Evolutionary conservation across 2,329 filamentous ascomycete species (phyloP).

Genomic region (Hypomyces perniciosus): DNA sequence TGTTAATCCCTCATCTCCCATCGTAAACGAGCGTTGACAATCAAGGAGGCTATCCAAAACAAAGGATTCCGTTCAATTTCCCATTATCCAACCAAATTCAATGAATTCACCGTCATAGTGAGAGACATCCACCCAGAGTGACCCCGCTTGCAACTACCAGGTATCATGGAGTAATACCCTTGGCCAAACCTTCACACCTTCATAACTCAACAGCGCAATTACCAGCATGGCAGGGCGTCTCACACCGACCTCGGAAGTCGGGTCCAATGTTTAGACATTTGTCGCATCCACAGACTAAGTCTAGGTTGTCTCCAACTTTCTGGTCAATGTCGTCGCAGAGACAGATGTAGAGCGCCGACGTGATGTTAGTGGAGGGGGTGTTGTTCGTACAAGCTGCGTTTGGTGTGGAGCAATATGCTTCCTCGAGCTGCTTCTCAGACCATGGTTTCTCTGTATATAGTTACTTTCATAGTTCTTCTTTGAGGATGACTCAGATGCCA

Average conservation of each 20-base stretch:
- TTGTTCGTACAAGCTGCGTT: slow-evolving; percentile 28
- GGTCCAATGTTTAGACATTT: slow-evolving; percentile 34
- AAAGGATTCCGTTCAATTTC: too few relatives aligned
- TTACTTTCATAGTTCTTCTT: not conserved
- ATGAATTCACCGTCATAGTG: too few relatives aligned
- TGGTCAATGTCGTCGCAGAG: slow-evolving; percentile 30
- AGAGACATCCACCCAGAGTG: too few relatives aligned
- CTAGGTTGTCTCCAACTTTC: slow-evolving; percentile 27
- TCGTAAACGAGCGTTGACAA: too few relatives aligned
- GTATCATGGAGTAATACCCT: not conserved
- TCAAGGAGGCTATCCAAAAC: too few relatives aligned
- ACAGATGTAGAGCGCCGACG: slow-evolving; percentile 33
- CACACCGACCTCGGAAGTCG: slow-evolving; percentile 35
- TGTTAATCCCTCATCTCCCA: too few relatives aligned
- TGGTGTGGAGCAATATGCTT: slow-evolving; percentile 33
- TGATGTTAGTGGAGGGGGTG: slow-evolving; percentile 25
- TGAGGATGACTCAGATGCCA: not conserved
- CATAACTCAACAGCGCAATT: slow-evolving; percentile 8
- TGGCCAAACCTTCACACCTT: not conserved
- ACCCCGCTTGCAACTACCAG: too few relatives aligned
- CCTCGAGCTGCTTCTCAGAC: slow-evolving; percentile 26
- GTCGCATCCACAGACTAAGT: slow-evolving; percentile 36
- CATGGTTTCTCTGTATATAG: slow-evolving; percentile 27
- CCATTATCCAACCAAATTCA: too few relatives aligned
- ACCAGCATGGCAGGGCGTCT: slow-evolving; percentile 28